Conservation (phyloP, 805 yeast species). For the Candida alai region DNA sequence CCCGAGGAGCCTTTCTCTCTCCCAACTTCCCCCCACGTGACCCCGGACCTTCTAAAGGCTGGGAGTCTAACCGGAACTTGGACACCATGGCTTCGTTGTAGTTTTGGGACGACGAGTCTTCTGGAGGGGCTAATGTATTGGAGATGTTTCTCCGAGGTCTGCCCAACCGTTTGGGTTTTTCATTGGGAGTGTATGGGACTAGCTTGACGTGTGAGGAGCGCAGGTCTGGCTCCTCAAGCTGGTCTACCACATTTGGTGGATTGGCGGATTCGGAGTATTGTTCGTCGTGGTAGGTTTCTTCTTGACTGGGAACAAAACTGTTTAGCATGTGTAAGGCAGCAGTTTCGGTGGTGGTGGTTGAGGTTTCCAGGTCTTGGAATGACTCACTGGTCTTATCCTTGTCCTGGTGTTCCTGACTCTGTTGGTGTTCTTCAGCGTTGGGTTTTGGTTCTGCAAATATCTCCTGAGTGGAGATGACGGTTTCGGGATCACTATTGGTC, state of each 20-base stretch:
- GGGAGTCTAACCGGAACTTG: conserved; percentile 30
- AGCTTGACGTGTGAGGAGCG: conserved; percentile 12
- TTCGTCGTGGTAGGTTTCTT: not conserved
- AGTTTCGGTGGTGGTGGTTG: conserved; percentile 2
- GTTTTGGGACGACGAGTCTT: conserved; percentile 22
- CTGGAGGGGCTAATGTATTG: conserved; percentile 16
- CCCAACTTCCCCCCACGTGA: conserved; percentile 33
- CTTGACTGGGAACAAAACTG: conserved; percentile 3
- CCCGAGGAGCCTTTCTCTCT: conserved; percentile 18
- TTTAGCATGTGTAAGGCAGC: conserved; percentile 4
- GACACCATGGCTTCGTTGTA: conserved; percentile 27
- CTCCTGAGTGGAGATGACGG: no score
- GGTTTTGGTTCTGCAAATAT: no score
- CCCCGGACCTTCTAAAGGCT: conserved; percentile 37
- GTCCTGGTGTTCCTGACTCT: conserved; percentile 2
- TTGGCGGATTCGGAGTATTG: conserved; percentile 1
- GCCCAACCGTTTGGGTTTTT: conserved; percentile 31
- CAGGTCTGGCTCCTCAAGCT: not conserved
- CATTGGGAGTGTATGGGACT: conserved; percentile 30
- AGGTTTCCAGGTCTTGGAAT: no score
- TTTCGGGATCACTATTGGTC: no score
- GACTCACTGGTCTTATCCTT: no score
- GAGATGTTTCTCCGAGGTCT: conserved; percentile 30
- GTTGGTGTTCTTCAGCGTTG: not conserved
- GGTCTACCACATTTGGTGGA: not conserved